Evolutionary conservation across 208 protist species (phyloP).

Genomic region (Blastocrithidia nonstop): DNA sequence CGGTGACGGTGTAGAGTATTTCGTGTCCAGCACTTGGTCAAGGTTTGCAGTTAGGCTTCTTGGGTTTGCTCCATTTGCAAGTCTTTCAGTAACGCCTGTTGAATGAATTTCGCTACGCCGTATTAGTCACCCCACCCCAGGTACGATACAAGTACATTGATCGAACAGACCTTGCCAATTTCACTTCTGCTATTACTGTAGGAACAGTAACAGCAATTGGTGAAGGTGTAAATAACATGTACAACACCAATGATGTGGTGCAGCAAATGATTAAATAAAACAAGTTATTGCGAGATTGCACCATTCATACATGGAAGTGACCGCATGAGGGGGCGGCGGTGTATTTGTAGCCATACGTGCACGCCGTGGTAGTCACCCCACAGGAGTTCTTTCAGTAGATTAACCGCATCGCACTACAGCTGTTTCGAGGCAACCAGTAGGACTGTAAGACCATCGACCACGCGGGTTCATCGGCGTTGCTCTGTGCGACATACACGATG

Average conservation of each 20-base stretch:
- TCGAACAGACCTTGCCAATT: conserved; percentile 9
- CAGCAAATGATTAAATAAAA: conserved; percentile 5
- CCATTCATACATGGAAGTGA: conserved; percentile 71
- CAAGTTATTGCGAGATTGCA: conserved; percentile 19
- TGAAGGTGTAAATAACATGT: too few relatives aligned
- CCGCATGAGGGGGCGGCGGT: conserved; percentile 60
- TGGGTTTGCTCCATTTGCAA: conserved; percentile 97
- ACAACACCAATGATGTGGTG: not conserved
- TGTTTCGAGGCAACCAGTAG: conserved; percentile 45
- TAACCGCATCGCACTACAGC: conserved; percentile 45
- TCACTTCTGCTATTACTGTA: not conserved
- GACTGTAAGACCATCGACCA: too few relatives aligned
- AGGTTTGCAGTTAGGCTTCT: conserved; percentile 93
- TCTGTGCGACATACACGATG: conserved; percentile 84
- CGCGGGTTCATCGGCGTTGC: too few relatives aligned
- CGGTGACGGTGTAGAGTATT: conserved; percentile 73
- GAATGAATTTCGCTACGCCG: conserved; percentile 78
- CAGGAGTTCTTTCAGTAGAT: conserved; percentile 78
- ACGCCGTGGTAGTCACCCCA: conserved; percentile 81
- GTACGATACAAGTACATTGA: conserved; percentile 82
- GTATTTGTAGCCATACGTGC: conserved; percentile 86
- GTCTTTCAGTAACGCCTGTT: conserved; percentile 93
- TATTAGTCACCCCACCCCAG: conserved; percentile 90
- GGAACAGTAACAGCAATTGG: not conserved
- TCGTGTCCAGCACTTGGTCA: conserved; percentile 78